Evolutionary conservation across 2,329 filamentous ascomycete species (phyloP), one percentile per base, ranked within the genome.

Genomic region (Pestalotiopsis sp.): DNA sequence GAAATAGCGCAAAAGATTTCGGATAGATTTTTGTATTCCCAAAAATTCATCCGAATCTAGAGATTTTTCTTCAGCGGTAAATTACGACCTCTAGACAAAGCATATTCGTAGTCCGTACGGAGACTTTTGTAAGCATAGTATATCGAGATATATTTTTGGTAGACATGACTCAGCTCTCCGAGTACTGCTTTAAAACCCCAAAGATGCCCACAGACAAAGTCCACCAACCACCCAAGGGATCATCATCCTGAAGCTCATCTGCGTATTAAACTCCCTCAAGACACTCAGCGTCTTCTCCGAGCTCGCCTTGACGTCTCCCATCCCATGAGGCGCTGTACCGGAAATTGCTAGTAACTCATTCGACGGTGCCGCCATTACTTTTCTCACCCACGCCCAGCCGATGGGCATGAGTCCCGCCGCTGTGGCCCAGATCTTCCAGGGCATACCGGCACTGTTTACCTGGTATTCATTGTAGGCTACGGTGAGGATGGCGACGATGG

Each of bases 221-320:
- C 59, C 66, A 27, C 66, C 66, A 45, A 65, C 66, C 7, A 68
- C 66, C 60, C 60, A 65, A 13, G 60, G 60, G 31, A 68, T 57
- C 59, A 41, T 68, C 66, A 68, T 68, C 49, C 66, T 56, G 45
- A 68, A 38, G 31, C 66, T 64, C 60, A 68, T 68, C 66, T 68
- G 59, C 60, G 60, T 41, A 49, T 65, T 65, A 60, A 68, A 58
- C n/a, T 68, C 49, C 60, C 49, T 68, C 66, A 68, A 60, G 23
- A 68, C 13, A 11, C 57, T 60, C 7, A 68, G 66, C 59, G 66
- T 68, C 9, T 68, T 64, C 66, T 68, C 23, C 41, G 66, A 58
- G 61, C 27, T 64, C 13, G 20, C 56, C 60, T 68, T 65, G 25
- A 65, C 20, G 25, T 23, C 17, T 14, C 14, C 41, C 25, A 14